Evolutionary conservation across 2,329 filamentous ascomycete species (phyloP).

Genomic region (Paramyrothecium sp.): DNA sequence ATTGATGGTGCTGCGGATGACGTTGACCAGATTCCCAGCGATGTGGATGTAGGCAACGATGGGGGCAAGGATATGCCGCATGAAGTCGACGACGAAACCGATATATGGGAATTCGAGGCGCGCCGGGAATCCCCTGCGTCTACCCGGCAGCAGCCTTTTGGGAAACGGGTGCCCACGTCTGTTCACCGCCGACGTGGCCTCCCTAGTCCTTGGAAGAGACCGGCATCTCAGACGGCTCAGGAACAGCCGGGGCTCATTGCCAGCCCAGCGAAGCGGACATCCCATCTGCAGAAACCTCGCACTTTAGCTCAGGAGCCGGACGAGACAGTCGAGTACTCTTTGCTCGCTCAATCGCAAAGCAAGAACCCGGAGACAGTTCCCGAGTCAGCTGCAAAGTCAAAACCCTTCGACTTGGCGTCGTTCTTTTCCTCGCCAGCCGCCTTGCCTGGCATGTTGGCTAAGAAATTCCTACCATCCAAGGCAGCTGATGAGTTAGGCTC

Average conservation of each 20-base stretch:
- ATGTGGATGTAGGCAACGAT: slow-evolving; percentile 12
- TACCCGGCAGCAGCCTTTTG: slow-evolving; percentile 26
- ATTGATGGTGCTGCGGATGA: slow-evolving; percentile 14
- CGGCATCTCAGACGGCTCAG: slow-evolving; percentile 13
- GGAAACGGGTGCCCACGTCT: slow-evolving; percentile 19
- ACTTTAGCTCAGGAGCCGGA: slow-evolving; percentile 7
- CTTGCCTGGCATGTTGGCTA: slow-evolving; percentile 31
- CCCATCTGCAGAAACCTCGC: background rate
- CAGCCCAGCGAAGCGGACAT: background rate
- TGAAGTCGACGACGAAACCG: slow-evolving; percentile 33
- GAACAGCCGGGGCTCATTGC: background rate
- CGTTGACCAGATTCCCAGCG: slow-evolving; percentile 14
- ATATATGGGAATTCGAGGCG: slow-evolving; percentile 60
- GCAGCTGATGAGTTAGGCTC: slow-evolving; percentile 13
- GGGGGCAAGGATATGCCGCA: slow-evolving; percentile 4
- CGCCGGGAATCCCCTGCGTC: slow-evolving; percentile 40
- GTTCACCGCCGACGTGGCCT: slow-evolving; percentile 19
- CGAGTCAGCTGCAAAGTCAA: slow-evolving; percentile 23
- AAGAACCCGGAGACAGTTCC: slow-evolving; percentile 9
- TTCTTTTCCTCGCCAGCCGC: slow-evolving; percentile 58
- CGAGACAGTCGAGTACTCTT: slow-evolving; percentile 41
- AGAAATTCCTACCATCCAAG: slow-evolving; percentile 26
- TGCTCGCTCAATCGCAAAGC: slow-evolving; percentile 31
- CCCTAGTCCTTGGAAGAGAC: slow-evolving; percentile 39
- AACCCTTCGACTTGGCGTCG: slow-evolving; percentile 45